phyloP scores from a whole-genome alignment of 805 yeast genomes.

The Myxozyma mucilagina region DNA sequence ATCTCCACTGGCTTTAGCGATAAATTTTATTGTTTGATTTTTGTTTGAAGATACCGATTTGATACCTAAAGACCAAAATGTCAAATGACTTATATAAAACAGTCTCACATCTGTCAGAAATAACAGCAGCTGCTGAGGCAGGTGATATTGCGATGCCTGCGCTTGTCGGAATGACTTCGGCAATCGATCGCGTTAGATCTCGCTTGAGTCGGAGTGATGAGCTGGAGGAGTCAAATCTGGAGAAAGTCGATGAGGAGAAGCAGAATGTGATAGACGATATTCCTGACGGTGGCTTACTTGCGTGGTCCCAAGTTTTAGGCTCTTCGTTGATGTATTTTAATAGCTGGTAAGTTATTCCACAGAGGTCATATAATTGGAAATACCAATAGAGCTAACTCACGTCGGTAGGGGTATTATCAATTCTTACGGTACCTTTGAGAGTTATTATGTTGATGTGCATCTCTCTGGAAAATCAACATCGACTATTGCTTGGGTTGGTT shows the following conservation, averaged over 20 bases:
- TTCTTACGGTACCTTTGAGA: slow-evolving; percentile 36
- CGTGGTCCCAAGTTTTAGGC: slow-evolving; percentile 25
- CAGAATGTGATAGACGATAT: neutral
- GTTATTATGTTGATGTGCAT: slow-evolving; percentile 32
- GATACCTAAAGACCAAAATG: neutral
- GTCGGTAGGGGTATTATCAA: slow-evolving; percentile 47
- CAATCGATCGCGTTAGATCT: neutral
- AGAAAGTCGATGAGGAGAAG: neutral
- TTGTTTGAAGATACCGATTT: neutral
- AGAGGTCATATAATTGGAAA: neutral
- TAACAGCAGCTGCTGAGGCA: slow-evolving; percentile 5
- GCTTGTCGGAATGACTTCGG: neutral
- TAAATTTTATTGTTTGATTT: neutral
- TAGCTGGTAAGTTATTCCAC: slow-evolving; percentile 10
- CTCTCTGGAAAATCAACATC: slow-evolving; percentile 33
- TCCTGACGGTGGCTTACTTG: slow-evolving; percentile 23
- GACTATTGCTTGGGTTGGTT: slow-evolving; percentile 41
- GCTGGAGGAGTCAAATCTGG: neutral
- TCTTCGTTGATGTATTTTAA: slow-evolving; percentile 14
- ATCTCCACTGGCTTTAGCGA: neutral
- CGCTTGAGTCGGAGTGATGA: neutral
- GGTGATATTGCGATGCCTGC: slow-evolving; percentile 9
- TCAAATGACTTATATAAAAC: neutral
- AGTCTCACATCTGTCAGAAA: slow-evolving; percentile 1
- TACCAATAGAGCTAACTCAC: neutral